These are phyloP conservation scores for Triticum turgidum DNA, from an alignment of 176 grass and related monocot genomes.

Conservation along the genomic window DNA sequence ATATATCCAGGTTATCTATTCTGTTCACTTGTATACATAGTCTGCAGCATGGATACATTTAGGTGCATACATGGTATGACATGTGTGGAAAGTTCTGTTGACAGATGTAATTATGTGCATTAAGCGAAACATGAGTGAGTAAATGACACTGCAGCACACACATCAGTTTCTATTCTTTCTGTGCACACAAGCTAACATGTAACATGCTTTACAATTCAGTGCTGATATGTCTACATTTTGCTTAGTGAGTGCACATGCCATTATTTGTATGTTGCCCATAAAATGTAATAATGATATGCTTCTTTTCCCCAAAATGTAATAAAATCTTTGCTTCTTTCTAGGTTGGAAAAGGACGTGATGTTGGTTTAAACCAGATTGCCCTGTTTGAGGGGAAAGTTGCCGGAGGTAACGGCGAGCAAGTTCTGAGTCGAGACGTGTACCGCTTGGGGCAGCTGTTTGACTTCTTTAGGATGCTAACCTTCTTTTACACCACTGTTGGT, in stretches of 20 bases:
- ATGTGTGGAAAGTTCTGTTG: neutral
- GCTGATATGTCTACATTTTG: neutral
- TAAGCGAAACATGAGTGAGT: neutral
- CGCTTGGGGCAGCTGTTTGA: slow-evolving; percentile 95
- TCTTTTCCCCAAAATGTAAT: neutral
- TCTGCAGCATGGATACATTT: slow-evolving; percentile 7
- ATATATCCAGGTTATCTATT: slow-evolving; percentile 82
- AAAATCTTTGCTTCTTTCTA: slow-evolving; percentile 16
- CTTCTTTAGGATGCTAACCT: slow-evolving; percentile 96
- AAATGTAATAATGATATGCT: neutral
- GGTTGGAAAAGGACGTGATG: slow-evolving; percentile 97
- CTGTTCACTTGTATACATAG: neutral
- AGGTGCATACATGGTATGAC: neutral
- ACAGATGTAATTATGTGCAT: neutral
- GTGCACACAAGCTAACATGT: neutral
- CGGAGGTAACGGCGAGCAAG: slow-evolving; percentile 94
- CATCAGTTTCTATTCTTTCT: neutral
- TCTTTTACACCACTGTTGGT: slow-evolving; percentile 95
- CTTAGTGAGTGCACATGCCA: neutral
- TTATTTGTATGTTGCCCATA: neutral
- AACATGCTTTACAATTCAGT: neutral
- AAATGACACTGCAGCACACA: neutral
- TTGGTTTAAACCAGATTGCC: slow-evolving; percentile 95
- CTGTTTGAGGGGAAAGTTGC: slow-evolving; percentile 98
- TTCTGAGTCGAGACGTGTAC: slow-evolving; percentile 91